Evolutionary conservation across 192 early-diverging fungal genomes (phyloP).

Genomic region (Glomus cerebriforme): DNA sequence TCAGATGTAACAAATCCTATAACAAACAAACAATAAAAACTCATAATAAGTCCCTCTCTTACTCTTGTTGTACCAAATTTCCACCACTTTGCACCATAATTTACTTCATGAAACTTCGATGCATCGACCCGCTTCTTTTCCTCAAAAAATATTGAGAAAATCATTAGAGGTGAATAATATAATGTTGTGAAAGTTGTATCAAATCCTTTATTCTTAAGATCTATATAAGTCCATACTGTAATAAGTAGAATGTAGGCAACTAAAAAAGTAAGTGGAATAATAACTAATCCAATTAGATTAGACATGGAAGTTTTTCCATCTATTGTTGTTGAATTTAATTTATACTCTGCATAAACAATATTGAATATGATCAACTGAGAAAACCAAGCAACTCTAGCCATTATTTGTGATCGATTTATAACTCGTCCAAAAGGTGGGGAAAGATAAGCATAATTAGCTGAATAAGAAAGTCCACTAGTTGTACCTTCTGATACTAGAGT

Average conservation of each 20-base stretch:
- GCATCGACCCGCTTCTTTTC: constrained; percentile 33
- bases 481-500: constrained; percentile 14
- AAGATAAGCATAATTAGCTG: constrained; percentile 29
- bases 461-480: constrained; percentile 11
- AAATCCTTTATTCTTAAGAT: constrained; percentile 23
- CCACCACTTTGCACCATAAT: constrained; percentile 35
- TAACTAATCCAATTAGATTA: constrained; percentile 18
- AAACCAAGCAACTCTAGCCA: constrained; percentile 26
- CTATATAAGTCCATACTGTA: constrained; percentile 29
- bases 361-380: constrained; percentile 24
- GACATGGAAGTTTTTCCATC: neutral
- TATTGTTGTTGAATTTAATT: neutral
- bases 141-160: constrained; percentile 31
- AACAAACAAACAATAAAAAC: constrained; percentile 26
- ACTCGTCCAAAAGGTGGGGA: constrained; percentile 19
- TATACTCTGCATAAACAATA: constrained; percentile 28
- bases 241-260: constrained; percentile 9
- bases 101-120: constrained; percentile 33
- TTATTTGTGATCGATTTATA: constrained; percentile 19
- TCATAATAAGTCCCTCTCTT: constrained; percentile 21
- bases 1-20: constrained; percentile 24
- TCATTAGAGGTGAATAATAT: constrained; percentile 33
- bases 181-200: constrained; percentile 26
- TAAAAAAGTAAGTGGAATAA: constrained; percentile 24
- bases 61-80: constrained; percentile 19